Base-by-base conservation (phyloP, 2,329 filamentous ascomycete genomes). In the Aspergillus sp. region DNA sequence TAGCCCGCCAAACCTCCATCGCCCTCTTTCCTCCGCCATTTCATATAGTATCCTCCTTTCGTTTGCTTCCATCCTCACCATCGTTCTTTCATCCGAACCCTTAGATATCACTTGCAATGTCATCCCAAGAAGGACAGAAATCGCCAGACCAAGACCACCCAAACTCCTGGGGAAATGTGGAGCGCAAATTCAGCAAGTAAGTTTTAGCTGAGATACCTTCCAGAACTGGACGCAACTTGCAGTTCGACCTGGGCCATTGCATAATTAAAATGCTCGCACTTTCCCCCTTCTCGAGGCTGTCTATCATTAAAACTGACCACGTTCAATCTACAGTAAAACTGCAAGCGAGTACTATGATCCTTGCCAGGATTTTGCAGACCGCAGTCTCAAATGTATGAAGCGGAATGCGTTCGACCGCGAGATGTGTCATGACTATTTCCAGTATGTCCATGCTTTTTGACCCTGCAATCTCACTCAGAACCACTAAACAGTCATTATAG, bases 381-480 rank as follows among this genome's bases (percentile, higher is more conserved):
- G 85, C 71, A 97, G 93, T 77, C 88, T 97, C 67, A 88, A 87
- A 74, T 99, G 95, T 71, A 80, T 99, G 71, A 89, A 92, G 73
- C 86, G 95, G 22, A 99, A 99, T 74, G 88, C 85, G 22, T 93
- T 91, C 14, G 92, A 98, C 73, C 85, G 88, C 65, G 82, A 88
- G n/a, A 90, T 98, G 90, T 99, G 95, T 73, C 83, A 84, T 65
- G 94, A 98, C 75, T 98, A 96, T 74, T 98, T 99, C 73, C 91
- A 97, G 92, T 97, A 75, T 78, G 90, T 67, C 29, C 55, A n/a
- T n/a, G 3, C 12, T 26, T 42, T 9, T 32, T 24, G 29, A 18
- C 49, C 6, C 14, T 22, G 18, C 1, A 46, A 7, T 60, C 47
- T 16, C 36, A 16, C 20, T 57, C 65, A 32, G n/a, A 24, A 20